Evolutionary conservation across 306 rosid species (phyloP).

Genomic region (Datisca glomerata): DNA sequence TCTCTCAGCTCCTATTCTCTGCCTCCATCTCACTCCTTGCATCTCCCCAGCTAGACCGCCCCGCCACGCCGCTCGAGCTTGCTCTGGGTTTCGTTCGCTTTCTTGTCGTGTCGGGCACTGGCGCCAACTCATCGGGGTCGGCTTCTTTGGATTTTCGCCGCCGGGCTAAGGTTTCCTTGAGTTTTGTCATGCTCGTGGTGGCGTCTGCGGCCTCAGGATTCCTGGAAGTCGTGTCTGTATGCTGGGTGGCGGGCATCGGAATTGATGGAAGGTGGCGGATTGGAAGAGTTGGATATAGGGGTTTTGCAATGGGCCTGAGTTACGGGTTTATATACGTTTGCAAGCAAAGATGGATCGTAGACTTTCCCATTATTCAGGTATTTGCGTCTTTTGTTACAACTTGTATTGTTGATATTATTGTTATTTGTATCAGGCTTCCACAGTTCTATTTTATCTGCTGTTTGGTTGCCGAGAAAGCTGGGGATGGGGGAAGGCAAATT

Average conservation of each 20-base stretch:
- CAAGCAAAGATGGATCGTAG: constrained; percentile 65
- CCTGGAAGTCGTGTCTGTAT: constrained; percentile 37
- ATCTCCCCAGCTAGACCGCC: constrained; percentile 35
- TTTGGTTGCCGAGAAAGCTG: background rate
- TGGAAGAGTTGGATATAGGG: constrained; percentile 41
- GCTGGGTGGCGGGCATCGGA: constrained; percentile 20
- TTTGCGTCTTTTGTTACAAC: too few relatives aligned
- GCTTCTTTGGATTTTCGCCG: constrained; percentile 20
- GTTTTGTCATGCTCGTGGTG: constrained; percentile 24
- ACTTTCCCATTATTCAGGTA: constrained; percentile 90
- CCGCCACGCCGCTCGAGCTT: constrained; percentile 32
- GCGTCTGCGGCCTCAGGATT: constrained; percentile 28
- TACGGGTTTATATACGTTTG: constrained; percentile 55
- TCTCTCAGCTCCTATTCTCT: constrained; percentile 60
- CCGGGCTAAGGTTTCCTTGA: constrained; percentile 31
- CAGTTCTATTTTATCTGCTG: background rate
- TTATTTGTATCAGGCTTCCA: background rate
- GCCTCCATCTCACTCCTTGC: constrained; percentile 47
- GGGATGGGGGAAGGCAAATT: too few relatives aligned
- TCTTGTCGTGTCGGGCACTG: constrained; percentile 27
- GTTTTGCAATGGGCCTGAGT: constrained; percentile 45
- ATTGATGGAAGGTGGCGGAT: constrained; percentile 24
- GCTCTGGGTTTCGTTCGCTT: constrained; percentile 24
- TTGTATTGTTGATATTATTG: too few relatives aligned
- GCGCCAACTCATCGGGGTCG: constrained; percentile 7